A percentile compares a stretch with the other conserved stretches of the same genome.
phyloP scores from a whole-genome alignment of 768 basidiomycete species.

The Pleurotus ostreatus region DNA sequence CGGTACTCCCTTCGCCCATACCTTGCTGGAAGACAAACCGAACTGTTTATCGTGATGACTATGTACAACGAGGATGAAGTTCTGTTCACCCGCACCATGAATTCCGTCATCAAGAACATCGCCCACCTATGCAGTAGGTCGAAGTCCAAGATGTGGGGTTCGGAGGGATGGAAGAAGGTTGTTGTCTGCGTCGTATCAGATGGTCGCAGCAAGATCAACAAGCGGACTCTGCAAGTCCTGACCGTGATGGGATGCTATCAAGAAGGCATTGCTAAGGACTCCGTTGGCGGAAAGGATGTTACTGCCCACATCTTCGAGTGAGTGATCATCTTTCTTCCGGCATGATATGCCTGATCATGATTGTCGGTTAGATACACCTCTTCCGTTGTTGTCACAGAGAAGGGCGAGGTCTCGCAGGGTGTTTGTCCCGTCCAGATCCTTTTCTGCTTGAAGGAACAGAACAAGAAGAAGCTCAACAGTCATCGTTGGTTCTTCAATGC shows the following conservation, averaged over 20 bases:
- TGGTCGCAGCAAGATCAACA: constrained; percentile 83
- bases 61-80: constrained; percentile 94
- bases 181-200: constrained; percentile 88
- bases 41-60: constrained; percentile 94
- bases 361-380: constrained; percentile 59
- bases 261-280: constrained; percentile 87
- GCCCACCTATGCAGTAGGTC: constrained; percentile 70
- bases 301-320: constrained; percentile 94
- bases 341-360: neutral
- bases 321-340: constrained; percentile 15
- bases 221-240: constrained; percentile 86
- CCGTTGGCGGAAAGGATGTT: constrained; percentile 84
- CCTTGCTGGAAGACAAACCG: constrained; percentile 76
- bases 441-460: constrained; percentile 92
- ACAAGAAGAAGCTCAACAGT: constrained; percentile 95
- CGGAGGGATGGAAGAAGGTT: constrained; percentile 87
- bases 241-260: constrained; percentile 86
- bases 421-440: constrained; percentile 81
- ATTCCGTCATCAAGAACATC: constrained; percentile 85
- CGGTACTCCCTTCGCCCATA: constrained; percentile 79
- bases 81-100: constrained; percentile 78
- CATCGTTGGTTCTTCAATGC: constrained; percentile 99
- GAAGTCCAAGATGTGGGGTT: constrained; percentile 80
- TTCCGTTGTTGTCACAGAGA: constrained; percentile 71
- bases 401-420: constrained; percentile 75